These are phyloP conservation scores for Exophiala viscosa DNA, from an alignment of 2,329 filamentous ascomycete genomes.

Conservation along the genomic window DNA sequence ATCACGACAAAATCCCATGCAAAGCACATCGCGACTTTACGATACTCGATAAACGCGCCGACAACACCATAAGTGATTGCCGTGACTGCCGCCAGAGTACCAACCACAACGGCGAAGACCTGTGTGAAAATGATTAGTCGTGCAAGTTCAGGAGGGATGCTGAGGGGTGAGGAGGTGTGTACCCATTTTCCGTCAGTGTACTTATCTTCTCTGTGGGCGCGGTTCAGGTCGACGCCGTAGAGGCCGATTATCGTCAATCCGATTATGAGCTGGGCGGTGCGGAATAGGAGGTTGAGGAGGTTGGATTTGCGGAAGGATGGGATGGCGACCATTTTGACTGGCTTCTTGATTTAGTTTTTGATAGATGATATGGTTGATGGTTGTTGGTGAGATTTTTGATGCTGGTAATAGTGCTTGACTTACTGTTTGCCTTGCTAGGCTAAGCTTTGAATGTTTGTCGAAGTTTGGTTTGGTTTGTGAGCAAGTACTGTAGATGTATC, in stretches of 20 bases:
- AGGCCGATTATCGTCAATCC: slow-evolving; percentile 74
- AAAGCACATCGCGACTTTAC: slow-evolving; percentile 41
- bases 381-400: background rate
- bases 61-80: slow-evolving; percentile 64
- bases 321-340: slow-evolving; percentile 5
- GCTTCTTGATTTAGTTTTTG: background rate
- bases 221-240: slow-evolving; percentile 66
- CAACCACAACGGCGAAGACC: slow-evolving; percentile 71
- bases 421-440: background rate
- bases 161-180: slow-evolving; percentile 29
- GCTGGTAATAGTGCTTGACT: background rate
- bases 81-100: slow-evolving; percentile 61
- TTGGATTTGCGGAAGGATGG: slow-evolving; percentile 11
- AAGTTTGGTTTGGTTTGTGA: no score
- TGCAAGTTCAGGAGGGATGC: slow-evolving; percentile 8
- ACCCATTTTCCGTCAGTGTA: slow-evolving; percentile 68
- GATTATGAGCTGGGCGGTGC: slow-evolving; percentile 72
- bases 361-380: background rate
- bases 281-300: slow-evolving; percentile 43
- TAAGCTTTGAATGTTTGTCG: no score
- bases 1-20: slow-evolving; percentile 69
- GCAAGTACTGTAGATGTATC: no score
- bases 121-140: slow-evolving; percentile 30
- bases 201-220: slow-evolving; percentile 48
- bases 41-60: slow-evolving; percentile 47